These are phyloP conservation scores for Cryptococcus sp. DNA, from an alignment of 1,284 basidiomycete species.

Conservation along the genomic window DNA sequence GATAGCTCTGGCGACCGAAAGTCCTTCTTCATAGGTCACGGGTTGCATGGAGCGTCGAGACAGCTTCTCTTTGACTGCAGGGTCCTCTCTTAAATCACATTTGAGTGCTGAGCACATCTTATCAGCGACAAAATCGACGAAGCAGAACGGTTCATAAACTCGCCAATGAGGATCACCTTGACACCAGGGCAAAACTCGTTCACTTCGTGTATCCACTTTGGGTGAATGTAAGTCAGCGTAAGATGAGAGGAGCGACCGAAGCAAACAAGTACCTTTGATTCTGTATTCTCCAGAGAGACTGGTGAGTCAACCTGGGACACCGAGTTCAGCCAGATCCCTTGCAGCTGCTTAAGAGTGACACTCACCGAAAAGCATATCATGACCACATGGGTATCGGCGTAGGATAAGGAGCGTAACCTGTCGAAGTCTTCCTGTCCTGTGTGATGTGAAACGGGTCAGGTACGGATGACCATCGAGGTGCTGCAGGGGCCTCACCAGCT, in stretches of 20 bases:
- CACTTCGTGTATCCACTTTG: constrained; percentile 53
- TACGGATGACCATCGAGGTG: neutral
- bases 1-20: constrained; percentile 83
- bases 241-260: neutral
- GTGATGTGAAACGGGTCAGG: neutral
- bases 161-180: constrained; percentile 86
- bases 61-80: constrained; percentile 65
- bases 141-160: constrained; percentile 41
- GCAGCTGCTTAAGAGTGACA: constrained; percentile 9
- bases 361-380: constrained; percentile 90
- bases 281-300: constrained; percentile 85
- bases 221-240: neutral
- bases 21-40: constrained; percentile 85
- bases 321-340: neutral
- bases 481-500: constrained; percentile 64
- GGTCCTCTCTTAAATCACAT: constrained; percentile 87
- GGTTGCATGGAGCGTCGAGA: constrained; percentile 59
- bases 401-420: constrained; percentile 81
- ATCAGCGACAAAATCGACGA: neutral
- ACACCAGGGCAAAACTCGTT: constrained; percentile 86
- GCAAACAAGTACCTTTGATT: constrained; percentile 67
- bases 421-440: constrained; percentile 97
- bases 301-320: constrained; percentile 77
- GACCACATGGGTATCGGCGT: constrained; percentile 92
- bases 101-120: constrained; percentile 69